These are phyloP conservation scores for Ligustrum vulgare DNA, from an alignment of 257 asterid species.

Conservation along the genomic window DNA sequence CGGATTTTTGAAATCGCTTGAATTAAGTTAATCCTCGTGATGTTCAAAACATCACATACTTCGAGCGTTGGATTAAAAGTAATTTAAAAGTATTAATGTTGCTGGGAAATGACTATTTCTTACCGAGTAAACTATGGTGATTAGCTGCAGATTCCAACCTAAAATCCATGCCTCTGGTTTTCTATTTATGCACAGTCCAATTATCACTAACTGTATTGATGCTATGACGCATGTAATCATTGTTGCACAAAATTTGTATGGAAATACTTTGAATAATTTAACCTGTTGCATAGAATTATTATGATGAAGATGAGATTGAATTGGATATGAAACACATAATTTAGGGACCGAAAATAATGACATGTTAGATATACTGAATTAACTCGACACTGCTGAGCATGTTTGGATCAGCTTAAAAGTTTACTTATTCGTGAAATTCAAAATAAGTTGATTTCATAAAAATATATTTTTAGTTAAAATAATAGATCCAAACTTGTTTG, in stretches of 20 bases:
- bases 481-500: no score
- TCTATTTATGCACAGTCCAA: slow-evolving; percentile 50
- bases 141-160: slow-evolving; percentile 51
- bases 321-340: background rate
- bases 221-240: slow-evolving; percentile 41
- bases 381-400: background rate
- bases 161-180: slow-evolving; percentile 44
- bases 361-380: background rate
- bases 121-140: slow-evolving; percentile 65
- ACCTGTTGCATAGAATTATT: slow-evolving; percentile 31
- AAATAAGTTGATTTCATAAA: background rate
- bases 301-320: background rate
- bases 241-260: slow-evolving; percentile 49
- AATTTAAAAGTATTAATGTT: background rate
- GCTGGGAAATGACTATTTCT: background rate
- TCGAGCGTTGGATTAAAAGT: no score
- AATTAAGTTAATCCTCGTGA: no score
- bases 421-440: background rate
- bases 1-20: background rate
- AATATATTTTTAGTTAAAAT: no score
- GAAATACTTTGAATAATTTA: slow-evolving; percentile 44
- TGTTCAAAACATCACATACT: no score
- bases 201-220: slow-evolving; percentile 34
- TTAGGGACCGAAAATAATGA: background rate
- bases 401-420: background rate